Base-by-base conservation (phyloP, 495 filamentous ascomycete genomes). In the Xylaria venustula region DNA sequence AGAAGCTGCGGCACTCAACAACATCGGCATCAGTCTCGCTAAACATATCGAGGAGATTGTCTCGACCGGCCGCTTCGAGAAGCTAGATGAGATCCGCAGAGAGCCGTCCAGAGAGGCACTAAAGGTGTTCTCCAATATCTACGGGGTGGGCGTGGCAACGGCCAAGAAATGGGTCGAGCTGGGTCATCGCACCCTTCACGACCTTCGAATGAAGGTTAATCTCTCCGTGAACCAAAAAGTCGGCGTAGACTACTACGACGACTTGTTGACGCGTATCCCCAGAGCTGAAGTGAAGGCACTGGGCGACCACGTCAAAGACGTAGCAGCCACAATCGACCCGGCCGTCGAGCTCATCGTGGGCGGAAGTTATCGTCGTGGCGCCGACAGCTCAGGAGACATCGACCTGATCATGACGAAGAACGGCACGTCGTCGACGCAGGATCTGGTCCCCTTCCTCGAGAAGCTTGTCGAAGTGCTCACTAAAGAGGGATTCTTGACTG, bases 21-120 rank as follows among this genome's bases (percentile, higher is more conserved):
- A 83, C 55, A 88, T 98, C 62, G 94, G 94, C 30, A 55, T 76
- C 7, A 83, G 91, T 11, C 71, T 98, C 15, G 94, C 94, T 0
- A 79, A 81, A 41, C 97, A 97, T 67, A 97, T 98, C 56, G 89
- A 95, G 67, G 94, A 98, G 68, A 97, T 97, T 48, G 91, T 75
- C 49, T 72, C 56, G 30, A 97, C 93, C 0, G 85, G 92, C 67
- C 79, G 79, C 14, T 84, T 98, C 0, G 81, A 85, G 19, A 85
- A 89, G 37, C 79, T 97, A 2, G 90, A 96, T 0, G 76, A 81
- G 30, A 80, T 88, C 0, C 83, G 80, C 54, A 65, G 76, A 14
- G 88, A 93, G n/a, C 81, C 86, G 0, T 77, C 79, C 14, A 88
- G 92, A 66, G 72, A 73, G 2, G 74, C 83, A 0, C 71, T 97